Conservation (phyloP, 2,329 filamentous ascomycete species). For the Chrysoporthe puriensis region DNA sequence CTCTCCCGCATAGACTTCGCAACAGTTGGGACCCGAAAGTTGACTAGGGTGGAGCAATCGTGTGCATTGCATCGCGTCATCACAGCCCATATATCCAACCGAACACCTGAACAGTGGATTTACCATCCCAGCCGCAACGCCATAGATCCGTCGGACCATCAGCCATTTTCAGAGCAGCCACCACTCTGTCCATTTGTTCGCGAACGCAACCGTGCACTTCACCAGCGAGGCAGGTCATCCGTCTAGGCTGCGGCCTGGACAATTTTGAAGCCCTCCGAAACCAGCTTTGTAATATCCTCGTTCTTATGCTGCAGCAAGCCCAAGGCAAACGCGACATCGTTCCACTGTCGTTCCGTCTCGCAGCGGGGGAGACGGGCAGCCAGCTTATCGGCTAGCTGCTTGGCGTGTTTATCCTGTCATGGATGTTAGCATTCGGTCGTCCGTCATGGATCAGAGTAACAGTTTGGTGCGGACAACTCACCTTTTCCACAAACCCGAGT, state of each 20-base stretch:
- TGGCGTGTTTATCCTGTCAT: conserved; percentile 89
- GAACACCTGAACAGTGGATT: not conserved
- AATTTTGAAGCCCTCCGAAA: conserved; percentile 76
- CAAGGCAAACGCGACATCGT: conserved; percentile 91
- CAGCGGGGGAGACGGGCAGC: conserved; percentile 83
- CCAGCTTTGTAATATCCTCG: conserved; percentile 79
- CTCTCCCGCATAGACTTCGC: not conserved
- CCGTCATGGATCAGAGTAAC: not conserved
- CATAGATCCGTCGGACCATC: not conserved
- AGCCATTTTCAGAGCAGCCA: not conserved
- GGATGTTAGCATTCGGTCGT: conserved; percentile 27
- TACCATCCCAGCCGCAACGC: not conserved
- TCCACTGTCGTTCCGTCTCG: conserved; percentile 95
- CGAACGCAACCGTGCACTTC: not conserved
- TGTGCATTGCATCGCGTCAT: not conserved
- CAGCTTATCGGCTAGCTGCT: conserved; percentile 89
- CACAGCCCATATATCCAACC: not conserved
- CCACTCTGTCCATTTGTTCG: not conserved
- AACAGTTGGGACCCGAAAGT: not conserved
- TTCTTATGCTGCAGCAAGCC: conserved; percentile 91
- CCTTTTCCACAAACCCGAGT: conserved; percentile 96
- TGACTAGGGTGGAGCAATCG: not conserved
- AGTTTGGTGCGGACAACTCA: conserved; percentile 48
- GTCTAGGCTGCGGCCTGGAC: conserved; percentile 62
- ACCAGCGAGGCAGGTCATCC: conserved; percentile 10